Conservation (phyloP, 225 moss, liverwort and hornwort species). For the Climacium dendroides region DNA sequence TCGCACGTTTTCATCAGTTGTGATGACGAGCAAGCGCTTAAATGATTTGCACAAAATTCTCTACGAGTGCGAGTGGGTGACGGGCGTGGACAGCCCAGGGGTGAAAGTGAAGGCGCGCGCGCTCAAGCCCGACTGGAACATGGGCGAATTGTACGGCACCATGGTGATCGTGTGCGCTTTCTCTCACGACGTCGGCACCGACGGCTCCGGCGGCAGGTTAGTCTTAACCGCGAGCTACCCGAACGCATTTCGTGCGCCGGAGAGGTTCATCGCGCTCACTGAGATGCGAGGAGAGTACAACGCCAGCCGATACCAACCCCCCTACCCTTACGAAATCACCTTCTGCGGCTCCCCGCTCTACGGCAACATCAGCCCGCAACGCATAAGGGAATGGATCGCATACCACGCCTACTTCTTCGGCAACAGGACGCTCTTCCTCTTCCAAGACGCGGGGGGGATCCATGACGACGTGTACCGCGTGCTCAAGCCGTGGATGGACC, state of each 20-base stretch:
- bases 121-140: constrained; percentile 38
- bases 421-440: constrained; percentile 11
- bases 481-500: constrained; percentile 27
- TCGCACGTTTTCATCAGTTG: constrained; percentile 23
- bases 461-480: constrained; percentile 27
- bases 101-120: background rate
- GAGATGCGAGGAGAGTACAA: constrained; percentile 16
- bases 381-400: constrained; percentile 39
- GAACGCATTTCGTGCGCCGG: background rate
- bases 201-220: constrained; percentile 10
- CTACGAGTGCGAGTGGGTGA: constrained; percentile 29
- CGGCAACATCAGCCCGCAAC: constrained; percentile 21
- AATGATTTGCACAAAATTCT: background rate
- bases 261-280: constrained; percentile 15
- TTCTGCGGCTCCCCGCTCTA: constrained; percentile 34
- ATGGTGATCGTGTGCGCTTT: constrained; percentile 35
- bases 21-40: constrained; percentile 22
- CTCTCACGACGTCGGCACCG: constrained; percentile 2
- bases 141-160: constrained; percentile 21
- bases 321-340: constrained; percentile 21
- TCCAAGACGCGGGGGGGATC: constrained; percentile 38
- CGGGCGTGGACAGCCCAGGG: background rate
- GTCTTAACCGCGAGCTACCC: constrained; percentile 17
- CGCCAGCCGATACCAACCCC: background rate
- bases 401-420: constrained; percentile 29